Evolutionary conservation across 2,329 filamentous ascomycete genomes (phyloP), one percentile per base, ranked within the genome.

Genomic region (Colletotrichum acutatum): DNA sequence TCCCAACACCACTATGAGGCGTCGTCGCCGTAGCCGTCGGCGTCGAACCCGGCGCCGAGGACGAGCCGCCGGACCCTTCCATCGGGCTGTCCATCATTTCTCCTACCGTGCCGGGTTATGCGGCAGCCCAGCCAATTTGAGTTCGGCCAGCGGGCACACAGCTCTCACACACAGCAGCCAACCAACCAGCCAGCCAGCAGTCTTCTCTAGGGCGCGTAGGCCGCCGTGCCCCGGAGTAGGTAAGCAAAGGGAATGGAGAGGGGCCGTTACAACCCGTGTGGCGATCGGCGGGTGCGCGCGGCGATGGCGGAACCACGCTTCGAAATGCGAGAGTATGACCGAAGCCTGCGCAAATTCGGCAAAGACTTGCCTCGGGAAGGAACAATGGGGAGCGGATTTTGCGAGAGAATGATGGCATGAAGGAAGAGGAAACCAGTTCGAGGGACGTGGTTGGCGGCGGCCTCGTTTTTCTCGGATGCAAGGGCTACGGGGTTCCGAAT

Each of bases 391-490:
- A 19, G 42, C 42, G 42, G 42, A n/a, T 49, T n/a, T 42, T 16
- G 32, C 32, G 19, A 49, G 8, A 49, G 19, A 49, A 49, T n/a
- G 34, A 34, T 49, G 53, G 59, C 30, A 53, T 54, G 60, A 69
- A 53, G 64, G 70, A 59, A 65, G 70, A 42, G 37, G 66, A 73
- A 62, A 66, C 60, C 49, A 60, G 22, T 28, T 57, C 66, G 34
- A 22, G 60, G 56, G 30, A 57, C 34, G 66, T 70, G 66, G 71
- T 73, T 73, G 71, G 61, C 71, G 60, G 71, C 60, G 32, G 14
- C 32, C 71, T 73, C 71, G 71, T 71, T 73, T 70, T 71, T 66
- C 60, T 73, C 66, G 71, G 71, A 73, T 71, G 61, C 66, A 70
- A 37, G 26, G 42, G 26, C 32, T 32, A 30, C 57, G 16, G 60